These are phyloP conservation scores for Trichophyton schoenleinii DNA, from an alignment of 2,329 filamentous ascomycete species.

Conservation along the genomic window DNA sequence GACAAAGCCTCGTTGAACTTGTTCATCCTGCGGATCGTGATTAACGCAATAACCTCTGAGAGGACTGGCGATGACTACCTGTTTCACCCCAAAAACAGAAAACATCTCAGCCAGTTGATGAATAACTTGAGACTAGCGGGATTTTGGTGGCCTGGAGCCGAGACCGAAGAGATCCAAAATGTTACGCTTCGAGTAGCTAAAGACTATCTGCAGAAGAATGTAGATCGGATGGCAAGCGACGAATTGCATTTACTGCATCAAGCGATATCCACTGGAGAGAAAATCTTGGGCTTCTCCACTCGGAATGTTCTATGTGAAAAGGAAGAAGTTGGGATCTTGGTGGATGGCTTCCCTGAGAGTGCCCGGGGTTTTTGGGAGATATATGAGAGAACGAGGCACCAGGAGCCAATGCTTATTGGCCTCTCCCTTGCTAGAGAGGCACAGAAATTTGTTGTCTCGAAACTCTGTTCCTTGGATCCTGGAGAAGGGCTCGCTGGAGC, in stretches of 20 bases:
- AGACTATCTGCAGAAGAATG: slow-evolving; percentile 53
- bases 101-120: slow-evolving; percentile 55
- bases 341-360: slow-evolving; percentile 53
- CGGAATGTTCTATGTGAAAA: slow-evolving; percentile 56
- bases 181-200: slow-evolving; percentile 54
- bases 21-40: slow-evolving; percentile 70
- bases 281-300: slow-evolving; percentile 46
- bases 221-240: slow-evolving; percentile 44
- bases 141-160: slow-evolving; percentile 75
- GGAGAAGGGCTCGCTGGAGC: slow-evolving; percentile 30
- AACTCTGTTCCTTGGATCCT: slow-evolving; percentile 25
- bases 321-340: slow-evolving; percentile 66
- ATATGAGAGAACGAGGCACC: slow-evolving; percentile 30
- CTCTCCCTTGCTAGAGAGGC: slow-evolving; percentile 44
- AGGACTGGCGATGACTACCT: slow-evolving; percentile 75
- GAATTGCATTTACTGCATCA: slow-evolving; percentile 51
- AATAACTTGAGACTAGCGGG: slow-evolving; percentile 70
- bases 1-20: slow-evolving; percentile 74
- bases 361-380: slow-evolving; percentile 57
- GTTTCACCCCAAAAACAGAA: slow-evolving; percentile 64
- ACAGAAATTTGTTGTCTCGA: slow-evolving; percentile 40
- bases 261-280: slow-evolving; percentile 53
- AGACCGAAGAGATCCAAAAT: slow-evolving; percentile 44
- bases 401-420: slow-evolving; percentile 43
- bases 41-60: slow-evolving; percentile 82